Evolutionary conservation across 129 eudicot species (phyloP), one percentile per base, ranked within the genome.

Genomic region (Centrapalus pauciflorus): DNA sequence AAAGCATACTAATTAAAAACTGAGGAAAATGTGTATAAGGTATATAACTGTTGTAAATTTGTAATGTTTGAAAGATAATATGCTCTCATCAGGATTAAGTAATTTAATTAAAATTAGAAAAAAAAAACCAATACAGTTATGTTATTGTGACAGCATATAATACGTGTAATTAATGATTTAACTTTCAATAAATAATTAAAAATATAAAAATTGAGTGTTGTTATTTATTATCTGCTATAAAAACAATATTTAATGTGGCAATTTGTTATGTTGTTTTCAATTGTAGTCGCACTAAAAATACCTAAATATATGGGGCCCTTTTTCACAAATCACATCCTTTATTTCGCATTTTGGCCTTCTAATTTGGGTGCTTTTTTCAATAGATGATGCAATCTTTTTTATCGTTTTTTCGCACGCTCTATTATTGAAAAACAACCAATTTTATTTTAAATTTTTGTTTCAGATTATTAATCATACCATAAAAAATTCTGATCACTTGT

Each of bases 301-400:
- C 81, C 76, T 77, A 63, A 69, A 71, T 74, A 40, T 68, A 68
- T 66, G 81, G 81, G 81, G 24, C 77, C 73, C 64, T 48, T 67
- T 52, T 63, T 48, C 69, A 23, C 25, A 75, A 49, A 58, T 75
- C 55, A 67, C 55, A 34, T 66, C 27, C 74, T 48, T 67, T n/a
- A n/a, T n/a, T n/a, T n/a, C n/a, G n/a, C n/a, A n/a, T n/a, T n/a
- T 66, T 75, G 29, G 45, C 62, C 68, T 45, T 74, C 59, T 46
- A 50, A 74, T 66, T 66, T 48, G 66, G 73, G 73, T 66, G 74
- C 74, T 75, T 67, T 74, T 75, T 48, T n/a, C 62, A 43, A 45
- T 66, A 17, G 55, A 34, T 66, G 79, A 75, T 48, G 67, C 45
- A 59, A 58, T 66, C 79, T 28, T 25, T 74, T 67, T 75, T 46